Base-by-base conservation (phyloP, 2,329 filamentous ascomycete genomes). In the Daldinia sp. region DNA sequence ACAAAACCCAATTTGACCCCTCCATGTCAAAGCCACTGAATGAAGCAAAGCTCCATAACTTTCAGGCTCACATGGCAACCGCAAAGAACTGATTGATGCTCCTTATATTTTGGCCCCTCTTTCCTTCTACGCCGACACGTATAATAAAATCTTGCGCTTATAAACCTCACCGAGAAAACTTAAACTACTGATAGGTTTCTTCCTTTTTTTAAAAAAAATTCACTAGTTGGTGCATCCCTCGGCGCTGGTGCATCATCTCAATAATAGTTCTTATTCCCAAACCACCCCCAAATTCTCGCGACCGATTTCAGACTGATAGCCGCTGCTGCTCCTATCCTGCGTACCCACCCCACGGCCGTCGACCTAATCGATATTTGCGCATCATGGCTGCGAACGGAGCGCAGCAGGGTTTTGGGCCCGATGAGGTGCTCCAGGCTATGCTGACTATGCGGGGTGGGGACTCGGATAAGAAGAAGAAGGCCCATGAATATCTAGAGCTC, bases 381-480 rank as follows among this genome's bases (percentile, higher is more conserved):
- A 75, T 60, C 76, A 94, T 94, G 91, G 89, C 91, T 75, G 78
- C 85, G 72, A 87, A 84, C 76, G 82, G 83, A 70, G 80, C 83
- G 68, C 85, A 87, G 77, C 87, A 90, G 80, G 86, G 87, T 78
- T 96, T 95, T 80, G 87, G 88, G 79, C 91, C 92, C 67, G 78
- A 81, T 45, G 82, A 83, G 74, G 92, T 99, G 71, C 84, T 98
- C 72, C 88, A 90, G 71, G 95, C 94, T 67, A 89, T 98, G 79
- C 87, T 89, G 75, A 95, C 94, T 67, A 97, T 99, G 94, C 90
- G 93, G 76, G 91, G 90, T 79, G 90, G 88, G 70, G 88, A 94
- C 75, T 87, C 90, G 74, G 85, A 90, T 69, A 87, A 91, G 75
- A 98, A 98, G 83, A 90, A 90, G 77, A 90, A 93, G 78, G 94